Percentiles rank a stretch among this genome's conserved stretches.
These are phyloP conservation scores for Ilex aquifolium DNA, from an alignment of 257 asterid genomes.

Conservation along the genomic window DNA sequence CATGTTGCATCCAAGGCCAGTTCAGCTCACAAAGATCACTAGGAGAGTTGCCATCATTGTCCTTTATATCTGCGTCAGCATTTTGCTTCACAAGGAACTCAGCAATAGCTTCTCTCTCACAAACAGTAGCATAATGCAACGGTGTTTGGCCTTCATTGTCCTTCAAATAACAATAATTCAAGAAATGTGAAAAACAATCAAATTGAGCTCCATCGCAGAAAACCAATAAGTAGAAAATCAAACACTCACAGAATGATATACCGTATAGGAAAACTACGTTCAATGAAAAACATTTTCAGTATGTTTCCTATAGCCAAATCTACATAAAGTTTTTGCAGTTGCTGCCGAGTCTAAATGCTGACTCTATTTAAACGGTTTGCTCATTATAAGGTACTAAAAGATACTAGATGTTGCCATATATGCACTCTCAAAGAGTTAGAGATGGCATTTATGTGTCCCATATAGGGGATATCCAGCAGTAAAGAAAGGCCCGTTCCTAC, in stretches of 20 bases:
- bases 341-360: too few relatives aligned
- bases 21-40: conserved; percentile 61
- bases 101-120: conserved; percentile 74
- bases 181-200: neutral
- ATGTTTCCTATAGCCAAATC: neutral
- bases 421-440: too few relatives aligned
- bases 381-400: too few relatives aligned
- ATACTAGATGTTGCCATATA: too few relatives aligned
- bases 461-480: too few relatives aligned
- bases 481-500: too few relatives aligned
- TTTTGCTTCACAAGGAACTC: conserved; percentile 77
- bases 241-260: neutral
- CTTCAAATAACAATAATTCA: conserved; percentile 28
- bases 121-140: conserved; percentile 86
- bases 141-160: conserved; percentile 93
- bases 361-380: too few relatives aligned
- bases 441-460: too few relatives aligned
- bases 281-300: neutral
- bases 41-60: conserved; percentile 70
- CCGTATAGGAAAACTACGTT: too few relatives aligned
- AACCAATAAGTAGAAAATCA: neutral
- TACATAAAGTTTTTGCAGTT: neutral
- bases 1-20: conserved; percentile 65
- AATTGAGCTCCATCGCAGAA: neutral
- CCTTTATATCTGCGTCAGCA: conserved; percentile 58